A percentile compares a stretch with the other conserved stretches of the same genome.
Evolutionary conservation across 495 filamentous ascomycete genomes (phyloP).

Genomic region (Zalerion maritima): DNA sequence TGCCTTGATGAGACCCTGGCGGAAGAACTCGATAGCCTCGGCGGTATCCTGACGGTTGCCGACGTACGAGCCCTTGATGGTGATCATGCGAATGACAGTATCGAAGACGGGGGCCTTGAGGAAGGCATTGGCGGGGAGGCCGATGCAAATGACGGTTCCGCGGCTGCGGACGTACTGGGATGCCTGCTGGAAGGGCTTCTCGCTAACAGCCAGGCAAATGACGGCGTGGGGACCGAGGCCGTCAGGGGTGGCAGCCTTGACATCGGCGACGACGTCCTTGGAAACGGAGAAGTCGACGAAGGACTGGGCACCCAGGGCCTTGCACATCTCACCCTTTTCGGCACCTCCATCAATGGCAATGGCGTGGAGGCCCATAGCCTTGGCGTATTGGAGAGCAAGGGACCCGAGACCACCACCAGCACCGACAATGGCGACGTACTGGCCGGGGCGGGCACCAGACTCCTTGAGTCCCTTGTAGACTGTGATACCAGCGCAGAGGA

Average conservation of each 20-base stretch:
- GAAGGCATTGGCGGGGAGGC: slow-evolving; percentile 63
- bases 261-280: slow-evolving; percentile 66
- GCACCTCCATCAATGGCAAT: slow-evolving; percentile 70
- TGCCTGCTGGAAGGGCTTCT: slow-evolving; percentile 92
- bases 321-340: slow-evolving; percentile 59
- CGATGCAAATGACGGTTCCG: slow-evolving; percentile 71
- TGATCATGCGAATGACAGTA: slow-evolving; percentile 74
- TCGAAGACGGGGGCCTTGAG: slow-evolving; percentile 74
- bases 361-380: slow-evolving; percentile 68
- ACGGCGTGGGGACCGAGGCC: slow-evolving; percentile 81
- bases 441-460: slow-evolving; percentile 54
- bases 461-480: slow-evolving; percentile 91
- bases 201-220: slow-evolving; percentile 66
- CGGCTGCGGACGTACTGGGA: slow-evolving; percentile 64
- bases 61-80: slow-evolving; percentile 85
- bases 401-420: slow-evolving; percentile 78
- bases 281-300: slow-evolving; percentile 68
- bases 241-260: slow-evolving; percentile 60
- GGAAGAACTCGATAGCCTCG: slow-evolving; percentile 82
- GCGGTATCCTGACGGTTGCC: slow-evolving; percentile 73
- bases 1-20: slow-evolving; percentile 65
- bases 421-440: slow-evolving; percentile 75
- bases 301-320: slow-evolving; percentile 47
- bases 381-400: slow-evolving; percentile 73
- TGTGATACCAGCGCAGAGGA: slow-evolving; percentile 80